phyloP scores from a whole-genome alignment of 768 basidiomycete genomes.

The Agrocybe pediades region DNA sequence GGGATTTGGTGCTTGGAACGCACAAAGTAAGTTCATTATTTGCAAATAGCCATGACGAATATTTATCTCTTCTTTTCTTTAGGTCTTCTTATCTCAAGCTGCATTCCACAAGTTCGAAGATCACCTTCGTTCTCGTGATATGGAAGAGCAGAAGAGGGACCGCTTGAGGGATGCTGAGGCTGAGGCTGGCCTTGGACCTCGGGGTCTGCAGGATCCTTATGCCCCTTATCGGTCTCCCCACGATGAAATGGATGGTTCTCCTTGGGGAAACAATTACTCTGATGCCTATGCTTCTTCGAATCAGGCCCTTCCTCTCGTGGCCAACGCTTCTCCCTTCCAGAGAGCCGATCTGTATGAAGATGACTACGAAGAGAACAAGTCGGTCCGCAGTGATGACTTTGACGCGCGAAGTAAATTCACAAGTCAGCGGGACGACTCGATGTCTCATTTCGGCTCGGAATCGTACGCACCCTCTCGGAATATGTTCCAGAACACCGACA shows the following conservation, averaged over 20 bases:
- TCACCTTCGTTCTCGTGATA: constrained; percentile 76
- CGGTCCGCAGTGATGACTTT: constrained; percentile 74
- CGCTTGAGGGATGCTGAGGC: constrained; percentile 75
- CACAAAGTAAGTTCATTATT: constrained; percentile 63
- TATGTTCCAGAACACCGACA: constrained; percentile 90
- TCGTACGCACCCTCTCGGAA: constrained; percentile 93
- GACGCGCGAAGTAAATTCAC: constrained; percentile 80
- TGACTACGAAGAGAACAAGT: constrained; percentile 76
- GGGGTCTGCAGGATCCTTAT: constrained; percentile 66
- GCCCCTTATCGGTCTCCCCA: constrained; percentile 70
- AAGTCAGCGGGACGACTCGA: constrained; percentile 74
- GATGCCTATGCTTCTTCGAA: constrained; percentile 65
- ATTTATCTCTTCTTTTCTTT: constrained; percentile 2
- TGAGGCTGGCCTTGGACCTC: constrained; percentile 65
- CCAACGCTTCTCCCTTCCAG: constrained; percentile 81
- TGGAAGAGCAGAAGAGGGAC: constrained; percentile 84
- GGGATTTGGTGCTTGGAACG: constrained; percentile 79
- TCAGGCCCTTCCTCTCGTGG: constrained; percentile 81
- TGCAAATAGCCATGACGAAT: not conserved
- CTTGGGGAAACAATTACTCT: constrained; percentile 39
- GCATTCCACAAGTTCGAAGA: constrained; percentile 93
- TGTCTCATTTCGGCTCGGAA: constrained; percentile 86
- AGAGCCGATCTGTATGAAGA: constrained; percentile 75
- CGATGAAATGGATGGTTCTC: constrained; percentile 41
- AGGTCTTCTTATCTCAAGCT: constrained; percentile 88